These are phyloP conservation scores for Colletotrichum chrysophilum DNA, from an alignment of 2,329 filamentous ascomycete genomes.

Conservation along the genomic window DNA sequence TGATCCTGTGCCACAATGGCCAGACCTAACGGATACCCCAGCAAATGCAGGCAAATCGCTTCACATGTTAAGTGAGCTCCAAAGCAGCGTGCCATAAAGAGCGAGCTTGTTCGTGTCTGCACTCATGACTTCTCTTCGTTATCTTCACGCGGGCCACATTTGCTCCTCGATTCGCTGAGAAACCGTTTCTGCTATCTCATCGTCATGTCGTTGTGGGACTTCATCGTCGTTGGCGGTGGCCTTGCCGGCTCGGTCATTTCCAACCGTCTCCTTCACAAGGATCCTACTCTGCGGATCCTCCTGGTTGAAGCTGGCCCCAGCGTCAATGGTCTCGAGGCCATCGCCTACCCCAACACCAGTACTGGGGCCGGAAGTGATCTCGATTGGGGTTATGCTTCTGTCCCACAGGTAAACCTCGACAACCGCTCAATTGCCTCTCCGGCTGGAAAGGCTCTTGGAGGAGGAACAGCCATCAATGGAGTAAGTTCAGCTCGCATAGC, in stretches of 20 bases:
- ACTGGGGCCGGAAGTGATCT: conserved; percentile 24
- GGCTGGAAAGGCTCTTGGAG: conserved; percentile 42
- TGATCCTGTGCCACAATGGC: background rate
- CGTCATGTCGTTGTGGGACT: conserved; percentile 28
- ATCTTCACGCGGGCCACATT: background rate
- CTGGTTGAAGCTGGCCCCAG: conserved; percentile 44
- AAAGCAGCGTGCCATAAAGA: background rate
- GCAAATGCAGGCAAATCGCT: background rate
- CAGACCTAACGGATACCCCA: background rate
- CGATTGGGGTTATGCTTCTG: conserved; percentile 38
- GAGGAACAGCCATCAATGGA: conserved; percentile 45
- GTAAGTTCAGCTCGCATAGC: conserved; percentile 25
- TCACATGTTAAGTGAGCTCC: background rate
- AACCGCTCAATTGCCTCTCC: conserved; percentile 24
- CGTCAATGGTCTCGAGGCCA: conserved; percentile 26
- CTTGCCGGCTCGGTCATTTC: conserved; percentile 40
- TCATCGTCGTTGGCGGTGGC: conserved; percentile 43
- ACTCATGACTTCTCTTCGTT: background rate
- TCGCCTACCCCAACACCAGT: conserved; percentile 29
- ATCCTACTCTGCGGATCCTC: conserved; percentile 34
- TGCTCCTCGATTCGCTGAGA: background rate
- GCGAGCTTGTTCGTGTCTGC: background rate
- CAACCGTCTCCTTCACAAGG: conserved; percentile 31
- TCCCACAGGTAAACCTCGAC: conserved; percentile 31
- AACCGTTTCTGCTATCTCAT: background rate